Percentiles rank a stretch among this genome's conserved stretches.
Evolutionary conservation across 352 stramenopile species (phyloP).

Genomic region (Globisporangium iwayamae): DNA sequence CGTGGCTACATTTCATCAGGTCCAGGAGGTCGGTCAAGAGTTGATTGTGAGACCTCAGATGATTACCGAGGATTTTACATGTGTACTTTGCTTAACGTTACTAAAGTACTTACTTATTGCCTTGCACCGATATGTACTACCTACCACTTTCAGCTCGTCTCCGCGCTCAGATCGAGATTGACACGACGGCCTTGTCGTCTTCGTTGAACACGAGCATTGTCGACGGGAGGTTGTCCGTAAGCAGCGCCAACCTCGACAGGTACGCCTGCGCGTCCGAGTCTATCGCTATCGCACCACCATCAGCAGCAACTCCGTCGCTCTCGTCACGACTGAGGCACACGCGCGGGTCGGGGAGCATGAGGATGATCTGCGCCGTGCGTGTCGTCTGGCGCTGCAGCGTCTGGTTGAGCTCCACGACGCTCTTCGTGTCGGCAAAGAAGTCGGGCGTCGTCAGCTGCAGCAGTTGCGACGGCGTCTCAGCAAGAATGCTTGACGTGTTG

Average conservation of each 20-base stretch:
- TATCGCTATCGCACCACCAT: background rate
- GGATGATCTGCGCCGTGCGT: conserved; percentile 34
- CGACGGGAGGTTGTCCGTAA: conserved; percentile 44
- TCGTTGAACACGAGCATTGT: conserved; percentile 54
- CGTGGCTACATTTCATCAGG: conserved; percentile 3
- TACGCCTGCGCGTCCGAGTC: conserved; percentile 17
- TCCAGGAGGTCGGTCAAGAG: background rate
- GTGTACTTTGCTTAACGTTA: too few species aligned
- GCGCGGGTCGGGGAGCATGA: conserved; percentile 38
- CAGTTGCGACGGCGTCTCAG: conserved; percentile 17
- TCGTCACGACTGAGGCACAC: background rate
- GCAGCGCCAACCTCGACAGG: conserved; percentile 29
- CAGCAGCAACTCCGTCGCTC: background rate
- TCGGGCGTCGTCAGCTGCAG: conserved; percentile 8
- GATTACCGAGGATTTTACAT: too few species aligned
- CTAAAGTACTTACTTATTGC: background rate
- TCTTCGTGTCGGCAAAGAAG: conserved; percentile 24
- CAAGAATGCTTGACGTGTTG: conserved; percentile 32
- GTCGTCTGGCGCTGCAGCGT: conserved; percentile 43
- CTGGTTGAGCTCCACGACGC: conserved; percentile 39
- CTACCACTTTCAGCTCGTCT: too few species aligned
- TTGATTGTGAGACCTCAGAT: too few species aligned
- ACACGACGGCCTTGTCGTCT: conserved; percentile 38
- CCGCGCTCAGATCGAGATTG: conserved; percentile 32
- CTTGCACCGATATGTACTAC: too few species aligned